These are phyloP conservation scores for Domatiomyces globalis DNA, from an alignment of 2,329 filamentous ascomycete species.

Conservation along the genomic window DNA sequence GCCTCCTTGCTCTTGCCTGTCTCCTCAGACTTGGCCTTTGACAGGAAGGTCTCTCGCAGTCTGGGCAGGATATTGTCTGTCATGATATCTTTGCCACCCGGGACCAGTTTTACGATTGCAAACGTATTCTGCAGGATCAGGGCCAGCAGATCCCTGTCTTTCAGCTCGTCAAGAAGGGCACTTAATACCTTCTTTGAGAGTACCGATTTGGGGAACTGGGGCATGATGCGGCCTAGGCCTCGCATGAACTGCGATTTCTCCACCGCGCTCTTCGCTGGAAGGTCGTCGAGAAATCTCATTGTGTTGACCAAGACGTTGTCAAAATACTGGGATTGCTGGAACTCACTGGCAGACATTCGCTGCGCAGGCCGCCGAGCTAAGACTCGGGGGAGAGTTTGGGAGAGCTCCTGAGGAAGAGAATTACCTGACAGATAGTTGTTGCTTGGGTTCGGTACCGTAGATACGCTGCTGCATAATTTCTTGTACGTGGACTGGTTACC, in stretches of 20 bases:
- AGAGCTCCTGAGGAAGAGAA: constrained; percentile 65
- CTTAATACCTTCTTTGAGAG: constrained; percentile 90
- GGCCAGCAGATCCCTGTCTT: constrained; percentile 75
- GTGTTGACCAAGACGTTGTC: constrained; percentile 94
- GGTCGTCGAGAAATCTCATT: constrained; percentile 80
- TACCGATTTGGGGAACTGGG: constrained; percentile 84
- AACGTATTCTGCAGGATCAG: constrained; percentile 84
- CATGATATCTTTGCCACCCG: constrained; percentile 63
- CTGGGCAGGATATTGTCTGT: constrained; percentile 74
- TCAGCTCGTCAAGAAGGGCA: constrained; percentile 79
- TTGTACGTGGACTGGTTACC: constrained; percentile 75
- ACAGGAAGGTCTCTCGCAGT: constrained; percentile 68
- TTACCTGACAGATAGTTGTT: constrained; percentile 78
- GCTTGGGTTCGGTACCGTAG: constrained; percentile 58
- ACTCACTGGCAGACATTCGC: constrained; percentile 73
- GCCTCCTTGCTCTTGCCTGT: constrained; percentile 74
- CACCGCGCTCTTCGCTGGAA: constrained; percentile 79
- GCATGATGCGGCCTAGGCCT: constrained; percentile 70
- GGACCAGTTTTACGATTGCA: constrained; percentile 67
- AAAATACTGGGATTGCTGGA: constrained; percentile 91
- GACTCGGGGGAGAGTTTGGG: constrained; percentile 65
- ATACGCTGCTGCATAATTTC: constrained; percentile 62
- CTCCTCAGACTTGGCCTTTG: constrained; percentile 44
- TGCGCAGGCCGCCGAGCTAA: constrained; percentile 80
- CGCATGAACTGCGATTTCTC: constrained; percentile 89